Percentiles rank a stretch among this genome's conserved stretches.
These are phyloP conservation scores for Pulveroboletus sp. DNA, from an alignment of 768 basidiomycete species.

Conservation along the genomic window DNA sequence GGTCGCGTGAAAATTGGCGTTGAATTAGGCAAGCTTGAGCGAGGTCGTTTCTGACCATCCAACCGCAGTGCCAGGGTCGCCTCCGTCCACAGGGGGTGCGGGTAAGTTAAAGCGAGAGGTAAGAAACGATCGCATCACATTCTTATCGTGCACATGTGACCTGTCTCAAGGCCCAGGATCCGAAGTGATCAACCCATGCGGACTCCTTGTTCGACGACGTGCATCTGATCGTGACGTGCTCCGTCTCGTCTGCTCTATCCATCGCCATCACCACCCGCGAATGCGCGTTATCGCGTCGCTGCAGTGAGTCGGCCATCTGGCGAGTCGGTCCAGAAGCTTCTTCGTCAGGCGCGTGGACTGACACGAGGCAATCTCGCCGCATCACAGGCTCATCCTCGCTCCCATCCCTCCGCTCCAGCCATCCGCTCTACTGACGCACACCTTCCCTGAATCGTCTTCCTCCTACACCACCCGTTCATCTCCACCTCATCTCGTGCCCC, in stretches of 20 bases:
- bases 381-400: conserved; percentile 33
- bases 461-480: background rate
- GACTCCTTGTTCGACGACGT: background rate
- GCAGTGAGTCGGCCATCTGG: conserved; percentile 14
- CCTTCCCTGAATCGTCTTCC: conserved; percentile 7
- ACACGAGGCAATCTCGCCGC: conserved; percentile 55
- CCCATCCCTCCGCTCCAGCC: conserved; percentile 14
- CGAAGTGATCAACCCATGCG: conserved; percentile 12
- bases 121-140: background rate
- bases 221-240: conserved; percentile 6
- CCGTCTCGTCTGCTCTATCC: background rate
- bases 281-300: conserved; percentile 11
- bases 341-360: conserved; percentile 47
- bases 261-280: conserved; percentile 12
- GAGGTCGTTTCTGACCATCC: background rate
- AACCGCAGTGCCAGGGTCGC: too few species aligned
- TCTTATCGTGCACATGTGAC: conserved; percentile 10
- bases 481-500: background rate
- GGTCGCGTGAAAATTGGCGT: conserved; percentile 7
- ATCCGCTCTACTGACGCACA: conserved; percentile 15
- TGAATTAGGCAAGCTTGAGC: conserved; percentile 5
- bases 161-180: conserved; percentile 13
- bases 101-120: background rate
- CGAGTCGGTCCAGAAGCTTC: conserved; percentile 18
- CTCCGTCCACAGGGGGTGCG: too few species aligned